These are phyloP conservation scores for Selaginella tamariscina DNA, from an alignment of 75 land plant species.

Conservation along the genomic window DNA sequence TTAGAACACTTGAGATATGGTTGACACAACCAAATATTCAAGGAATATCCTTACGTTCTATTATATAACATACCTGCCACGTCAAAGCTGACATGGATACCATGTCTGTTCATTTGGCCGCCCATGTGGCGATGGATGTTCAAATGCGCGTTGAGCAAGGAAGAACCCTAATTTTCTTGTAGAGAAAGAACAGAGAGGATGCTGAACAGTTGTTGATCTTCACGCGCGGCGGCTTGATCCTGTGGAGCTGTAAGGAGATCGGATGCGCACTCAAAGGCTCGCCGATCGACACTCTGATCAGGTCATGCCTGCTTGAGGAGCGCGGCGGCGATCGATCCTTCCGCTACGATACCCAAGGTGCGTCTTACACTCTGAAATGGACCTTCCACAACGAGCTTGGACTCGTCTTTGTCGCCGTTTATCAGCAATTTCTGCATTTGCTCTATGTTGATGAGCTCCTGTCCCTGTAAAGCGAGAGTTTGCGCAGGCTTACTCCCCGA, in stretches of 20 bases:
- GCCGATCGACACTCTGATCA: slow-evolving; percentile 86
- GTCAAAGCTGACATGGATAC: too few relatives aligned
- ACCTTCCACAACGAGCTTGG: slow-evolving; percentile 94
- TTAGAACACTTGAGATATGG: too few relatives aligned
- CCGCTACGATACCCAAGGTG: slow-evolving; percentile 65
- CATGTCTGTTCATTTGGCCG: too few relatives aligned
- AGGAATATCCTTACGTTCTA: too few relatives aligned
- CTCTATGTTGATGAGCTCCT: slow-evolving; percentile 92
- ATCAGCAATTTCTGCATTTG: slow-evolving; percentile 72
- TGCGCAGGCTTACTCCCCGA: slow-evolving; percentile 54
- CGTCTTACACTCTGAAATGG: slow-evolving; percentile 91
- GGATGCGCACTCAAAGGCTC: slow-evolving; percentile 86
- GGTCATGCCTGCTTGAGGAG: slow-evolving; percentile 91
- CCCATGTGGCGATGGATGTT: too few relatives aligned
- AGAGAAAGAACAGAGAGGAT: too few relatives aligned
- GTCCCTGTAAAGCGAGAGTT: slow-evolving; percentile 65
- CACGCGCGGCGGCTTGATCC: slow-evolving; percentile 87
- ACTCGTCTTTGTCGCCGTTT: slow-evolving; percentile 90
- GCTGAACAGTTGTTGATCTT: slow-evolving; percentile 93
- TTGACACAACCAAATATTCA: too few relatives aligned
- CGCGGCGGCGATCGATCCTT: slow-evolving; percentile 68
- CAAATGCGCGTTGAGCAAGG: too few relatives aligned
- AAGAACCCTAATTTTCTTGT: too few relatives aligned
- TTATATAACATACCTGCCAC: too few relatives aligned
- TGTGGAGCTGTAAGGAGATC: slow-evolving; percentile 89